phyloP scores from a whole-genome alignment of 306 rosid species.

The Nissolia schottii region DNA sequence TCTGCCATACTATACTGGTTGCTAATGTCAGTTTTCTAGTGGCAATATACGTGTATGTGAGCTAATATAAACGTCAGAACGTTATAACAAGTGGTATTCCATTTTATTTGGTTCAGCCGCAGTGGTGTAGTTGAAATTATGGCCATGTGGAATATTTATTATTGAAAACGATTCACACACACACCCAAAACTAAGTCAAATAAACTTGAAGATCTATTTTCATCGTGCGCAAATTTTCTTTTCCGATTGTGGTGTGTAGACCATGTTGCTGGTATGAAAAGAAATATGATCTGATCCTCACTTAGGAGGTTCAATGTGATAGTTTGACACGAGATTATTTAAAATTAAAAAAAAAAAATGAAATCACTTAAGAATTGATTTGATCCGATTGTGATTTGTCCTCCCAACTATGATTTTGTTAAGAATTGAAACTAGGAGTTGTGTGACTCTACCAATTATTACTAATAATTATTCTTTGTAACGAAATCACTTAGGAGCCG shows the following conservation, averaged over 20 bases:
- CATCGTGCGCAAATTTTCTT: neutral
- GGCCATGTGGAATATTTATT: slow-evolving; percentile 1
- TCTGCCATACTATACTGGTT: neutral
- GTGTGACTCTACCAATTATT: no score
- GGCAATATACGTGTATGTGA: slow-evolving; percentile 30
- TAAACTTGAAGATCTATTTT: neutral
- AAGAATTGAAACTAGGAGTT: no score
- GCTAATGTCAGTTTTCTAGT: neutral
- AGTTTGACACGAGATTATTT: neutral
- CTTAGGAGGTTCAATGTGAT: neutral
- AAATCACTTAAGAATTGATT: no score
- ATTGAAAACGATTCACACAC: neutral
- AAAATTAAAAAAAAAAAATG: neutral
- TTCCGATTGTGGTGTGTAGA: neutral
- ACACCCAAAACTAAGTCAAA: neutral
- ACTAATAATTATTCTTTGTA: no score
- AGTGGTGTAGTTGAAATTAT: slow-evolving; percentile 16
- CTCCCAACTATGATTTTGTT: no score
- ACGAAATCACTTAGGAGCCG: no score
- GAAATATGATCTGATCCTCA: neutral
- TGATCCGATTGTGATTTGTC: no score
- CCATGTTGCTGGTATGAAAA: neutral
- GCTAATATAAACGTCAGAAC: slow-evolving; percentile 33
- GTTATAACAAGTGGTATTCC: neutral
- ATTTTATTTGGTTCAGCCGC: neutral